Evolutionary conservation across 495 filamentous ascomycete genomes (phyloP), one percentile per base, ranked within the genome.

Genomic region (Zalerion maritima): DNA sequence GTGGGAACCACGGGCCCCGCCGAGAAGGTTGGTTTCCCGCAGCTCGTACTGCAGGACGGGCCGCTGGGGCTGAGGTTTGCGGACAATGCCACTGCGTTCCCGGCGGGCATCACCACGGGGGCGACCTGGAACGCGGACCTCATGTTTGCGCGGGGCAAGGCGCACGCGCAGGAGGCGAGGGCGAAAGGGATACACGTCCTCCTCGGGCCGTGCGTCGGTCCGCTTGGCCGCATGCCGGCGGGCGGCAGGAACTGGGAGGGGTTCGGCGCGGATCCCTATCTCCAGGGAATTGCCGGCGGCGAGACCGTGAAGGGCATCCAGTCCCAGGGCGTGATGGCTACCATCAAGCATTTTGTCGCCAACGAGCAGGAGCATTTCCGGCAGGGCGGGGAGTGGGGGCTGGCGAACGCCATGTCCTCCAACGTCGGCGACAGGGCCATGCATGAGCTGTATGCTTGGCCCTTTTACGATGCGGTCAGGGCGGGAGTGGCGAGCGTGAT

Each of bases 221-320:
- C 78, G 8, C 37, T 84, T 7, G 89, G 87, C 4, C 62, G 84
- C 32, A 73, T 83, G 58, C 85, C 84, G 1, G 79, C 73, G 12
- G 87, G 85, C 18, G 87, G 87, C 6, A 61, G 87, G 20, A 93
- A 89, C 40, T 94, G 86, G 85, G 87, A 94, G 55, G 77, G 78
- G 0, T 84, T 89, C 37, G 77, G 76, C 7, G 52, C 71, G 0
- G 85, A 92, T 47, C 82, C 81, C 0, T 79, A 84, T 15, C 57
- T 82, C 2, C 69, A 78, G 43, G 77, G 69, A 2, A 59, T 81
- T 34, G 76, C 69, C 10, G 70, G 69, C 13, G 69, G 74, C 12
- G 57, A 77, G 49, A 84, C 65, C 14, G 83, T 79, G 46, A 51
- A 30, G 39, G 53, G 36, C 41, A 41, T 6, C 44, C 38, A 5